A percentile compares a stretch with the other conserved stretches of the same genome.
These are phyloP conservation scores for Ophiosphaerella herpotricha DNA, from an alignment of 2,329 filamentous ascomycete genomes.

Conservation along the genomic window DNA sequence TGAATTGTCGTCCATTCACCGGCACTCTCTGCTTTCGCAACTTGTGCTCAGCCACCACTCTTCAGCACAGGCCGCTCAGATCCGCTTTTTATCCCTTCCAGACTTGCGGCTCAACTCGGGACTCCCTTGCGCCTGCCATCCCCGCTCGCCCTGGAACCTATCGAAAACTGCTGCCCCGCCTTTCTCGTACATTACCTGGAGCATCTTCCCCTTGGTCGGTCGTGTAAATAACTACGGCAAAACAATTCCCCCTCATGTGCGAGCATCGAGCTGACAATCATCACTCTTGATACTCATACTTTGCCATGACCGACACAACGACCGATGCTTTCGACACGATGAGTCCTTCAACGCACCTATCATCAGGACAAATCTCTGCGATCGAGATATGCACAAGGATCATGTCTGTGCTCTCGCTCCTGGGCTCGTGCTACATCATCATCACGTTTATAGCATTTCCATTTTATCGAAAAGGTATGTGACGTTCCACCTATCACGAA, in stretches of 20 bases:
- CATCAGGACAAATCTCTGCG: conserved; percentile 34
- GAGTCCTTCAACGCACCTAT: conserved; percentile 3
- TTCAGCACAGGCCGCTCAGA: too few species aligned
- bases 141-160: not conserved
- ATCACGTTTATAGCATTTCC: conserved; percentile 69
- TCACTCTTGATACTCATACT: not conserved
- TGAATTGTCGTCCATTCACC: not conserved
- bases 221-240: not conserved
- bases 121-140: not conserved
- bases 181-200: not conserved
- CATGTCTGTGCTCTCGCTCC: conserved; percentile 71
- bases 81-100: too few species aligned
- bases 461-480: conserved; percentile 69
- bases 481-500: not conserved
- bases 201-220: too few species aligned
- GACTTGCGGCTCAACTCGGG: too few species aligned
- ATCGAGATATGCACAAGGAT: conserved; percentile 69
- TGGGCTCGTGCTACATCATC: conserved; percentile 74
- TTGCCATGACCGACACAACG: not conserved
- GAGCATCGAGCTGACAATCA: not conserved
- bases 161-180: not conserved
- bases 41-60: too few species aligned
- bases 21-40: too few species aligned
- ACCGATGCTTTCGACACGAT: not conserved
- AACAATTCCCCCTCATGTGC: not conserved